Conservation (phyloP, 768 basidiomycete genomes). For the Calocybe gangraenosa region DNA sequence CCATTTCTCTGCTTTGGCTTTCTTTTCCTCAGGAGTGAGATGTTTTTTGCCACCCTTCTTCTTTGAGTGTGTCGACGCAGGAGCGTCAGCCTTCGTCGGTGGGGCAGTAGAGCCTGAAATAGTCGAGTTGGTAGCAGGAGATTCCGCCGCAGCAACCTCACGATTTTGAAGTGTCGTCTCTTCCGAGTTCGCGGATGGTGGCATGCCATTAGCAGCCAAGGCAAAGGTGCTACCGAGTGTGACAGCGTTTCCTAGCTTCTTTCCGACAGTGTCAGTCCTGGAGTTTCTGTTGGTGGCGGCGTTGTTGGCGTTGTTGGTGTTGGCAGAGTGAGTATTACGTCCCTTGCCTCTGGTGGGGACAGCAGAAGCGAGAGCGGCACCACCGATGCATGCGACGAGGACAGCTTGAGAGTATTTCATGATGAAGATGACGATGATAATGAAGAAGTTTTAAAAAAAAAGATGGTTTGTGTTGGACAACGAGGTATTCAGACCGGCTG, state of each 20-base stretch:
- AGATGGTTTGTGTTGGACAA: no score
- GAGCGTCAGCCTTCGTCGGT: no score
- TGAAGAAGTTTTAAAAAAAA: not conserved
- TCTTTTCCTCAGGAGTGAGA: no score
- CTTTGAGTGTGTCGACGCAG: not conserved
- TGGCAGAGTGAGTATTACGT: not conserved
- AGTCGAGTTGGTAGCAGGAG: not conserved
- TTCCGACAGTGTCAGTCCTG: no score
- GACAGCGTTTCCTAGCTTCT: no score
- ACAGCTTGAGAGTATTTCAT: conserved; percentile 18
- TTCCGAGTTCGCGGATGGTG: no score
- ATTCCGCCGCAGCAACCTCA: no score
- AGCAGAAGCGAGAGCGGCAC: conserved; percentile 13
- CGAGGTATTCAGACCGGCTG: not conserved
- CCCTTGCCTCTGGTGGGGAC: conserved; percentile 1
- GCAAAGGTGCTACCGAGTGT: no score
- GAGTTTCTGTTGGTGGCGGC: no score
- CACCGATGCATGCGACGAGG: conserved; percentile 12
- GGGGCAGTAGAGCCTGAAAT: not conserved
- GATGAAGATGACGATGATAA: conserved; percentile 2
- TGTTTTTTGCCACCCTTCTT: not conserved
- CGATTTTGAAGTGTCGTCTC: no score
- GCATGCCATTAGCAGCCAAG: no score
- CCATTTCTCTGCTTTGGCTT: not conserved
- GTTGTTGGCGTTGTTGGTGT: no score